Evolutionary conservation across 140 eudicot genomes (phyloP).

Genomic region (Anethum foeniculum): DNA sequence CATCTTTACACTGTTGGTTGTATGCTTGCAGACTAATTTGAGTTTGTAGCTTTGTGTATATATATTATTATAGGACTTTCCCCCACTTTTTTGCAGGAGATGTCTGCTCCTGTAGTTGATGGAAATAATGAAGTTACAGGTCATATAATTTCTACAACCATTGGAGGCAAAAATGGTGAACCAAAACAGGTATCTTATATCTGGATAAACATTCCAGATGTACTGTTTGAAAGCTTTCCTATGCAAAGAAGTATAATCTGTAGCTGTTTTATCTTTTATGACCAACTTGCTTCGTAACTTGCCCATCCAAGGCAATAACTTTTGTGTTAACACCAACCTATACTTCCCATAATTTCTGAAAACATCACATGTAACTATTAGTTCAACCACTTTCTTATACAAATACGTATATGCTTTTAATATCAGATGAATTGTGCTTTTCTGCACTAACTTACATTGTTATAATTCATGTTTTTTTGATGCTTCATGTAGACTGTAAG

Average conservation of each 20-base stretch:
- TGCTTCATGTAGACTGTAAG: conserved; percentile 64
- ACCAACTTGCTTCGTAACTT: not conserved
- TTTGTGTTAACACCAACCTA: not conserved
- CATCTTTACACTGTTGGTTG: not conserved
- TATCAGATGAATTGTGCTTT: not conserved
- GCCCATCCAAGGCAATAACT: not conserved
- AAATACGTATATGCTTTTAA: not conserved
- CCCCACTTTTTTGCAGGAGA: conserved; percentile 37
- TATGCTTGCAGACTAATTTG: no score
- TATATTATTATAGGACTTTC: no score
- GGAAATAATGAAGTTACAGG: conserved; percentile 74
- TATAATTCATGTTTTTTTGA: not conserved
- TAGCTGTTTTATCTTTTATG: not conserved
- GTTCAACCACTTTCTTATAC: not conserved
- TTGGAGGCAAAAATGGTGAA: conserved; percentile 95
- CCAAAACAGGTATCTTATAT: conserved; percentile 67
- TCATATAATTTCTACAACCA: conserved; percentile 86
- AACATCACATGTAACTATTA: not conserved
- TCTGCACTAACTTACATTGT: not conserved
- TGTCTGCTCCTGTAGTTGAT: conserved; percentile 59
- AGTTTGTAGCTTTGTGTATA: no score
- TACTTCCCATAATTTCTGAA: not conserved
- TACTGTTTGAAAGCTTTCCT: not conserved
- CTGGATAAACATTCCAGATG: not conserved
- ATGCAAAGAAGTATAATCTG: not conserved